phyloP scores from a whole-genome alignment of 331 rosid genomes.

The Phaseolus coccineus region DNA sequence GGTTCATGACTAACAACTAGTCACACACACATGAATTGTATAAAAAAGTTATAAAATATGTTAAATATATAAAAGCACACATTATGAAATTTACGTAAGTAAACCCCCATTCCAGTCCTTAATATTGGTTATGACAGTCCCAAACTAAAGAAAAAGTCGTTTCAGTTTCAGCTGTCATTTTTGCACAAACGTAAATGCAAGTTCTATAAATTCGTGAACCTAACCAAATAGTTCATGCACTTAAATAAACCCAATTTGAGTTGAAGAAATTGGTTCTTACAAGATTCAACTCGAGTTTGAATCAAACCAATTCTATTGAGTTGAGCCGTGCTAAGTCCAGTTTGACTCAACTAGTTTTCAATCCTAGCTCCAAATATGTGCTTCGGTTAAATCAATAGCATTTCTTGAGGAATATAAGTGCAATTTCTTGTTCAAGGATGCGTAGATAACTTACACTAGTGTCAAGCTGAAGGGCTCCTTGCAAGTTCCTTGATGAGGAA shows the following conservation, averaged over 20 bases:
- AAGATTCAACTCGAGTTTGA: neutral
- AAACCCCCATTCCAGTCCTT: neutral
- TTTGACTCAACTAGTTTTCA: neutral
- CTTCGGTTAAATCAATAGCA: constrained; percentile 14
- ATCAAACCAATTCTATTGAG: neutral
- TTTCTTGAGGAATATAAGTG: constrained; percentile 3
- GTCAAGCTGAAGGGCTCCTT: constrained; percentile 22
- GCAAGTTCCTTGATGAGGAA: constrained; percentile 47
- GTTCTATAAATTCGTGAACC: neutral
- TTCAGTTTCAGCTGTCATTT: neutral
- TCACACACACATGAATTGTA: neutral
- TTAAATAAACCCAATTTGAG: neutral
- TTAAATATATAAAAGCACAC: neutral
- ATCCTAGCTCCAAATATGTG: neutral
- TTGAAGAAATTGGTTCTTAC: neutral
- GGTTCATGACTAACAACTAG: neutral
- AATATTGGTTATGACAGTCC: neutral
- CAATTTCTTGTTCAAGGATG: constrained; percentile 23
- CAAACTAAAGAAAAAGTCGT: neutral
- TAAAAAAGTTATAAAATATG: neutral
- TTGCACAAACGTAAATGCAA: neutral
- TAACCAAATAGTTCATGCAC: neutral
- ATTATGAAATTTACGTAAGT: neutral
- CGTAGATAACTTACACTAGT: constrained; percentile 50
- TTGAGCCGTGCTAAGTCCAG: neutral